These are phyloP conservation scores for Xylaria digitata DNA, from an alignment of 2,329 filamentous ascomycete genomes.

Conservation along the genomic window DNA sequence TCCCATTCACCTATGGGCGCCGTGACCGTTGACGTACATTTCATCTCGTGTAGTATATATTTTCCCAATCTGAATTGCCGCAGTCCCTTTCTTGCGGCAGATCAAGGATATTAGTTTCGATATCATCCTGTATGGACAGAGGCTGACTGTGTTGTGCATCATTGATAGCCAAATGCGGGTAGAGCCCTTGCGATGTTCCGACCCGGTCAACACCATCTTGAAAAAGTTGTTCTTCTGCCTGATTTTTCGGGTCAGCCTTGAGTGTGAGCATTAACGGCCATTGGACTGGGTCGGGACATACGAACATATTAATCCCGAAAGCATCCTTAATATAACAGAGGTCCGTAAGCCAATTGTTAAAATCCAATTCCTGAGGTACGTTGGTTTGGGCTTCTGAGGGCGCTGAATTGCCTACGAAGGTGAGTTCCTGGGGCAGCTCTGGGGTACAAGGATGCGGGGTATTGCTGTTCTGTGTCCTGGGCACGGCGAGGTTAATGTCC, in stretches of 20 bases:
- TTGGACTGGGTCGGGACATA: not conserved
- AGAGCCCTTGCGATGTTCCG: not conserved
- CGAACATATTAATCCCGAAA: slow-evolving; percentile 4
- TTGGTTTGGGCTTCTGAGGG: not conserved
- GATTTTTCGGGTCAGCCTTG: not conserved
- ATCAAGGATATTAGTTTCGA: not conserved
- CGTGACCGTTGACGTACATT: too few relatives aligned
- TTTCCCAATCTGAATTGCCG: not conserved
- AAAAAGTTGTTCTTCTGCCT: not conserved
- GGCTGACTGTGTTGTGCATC: not conserved
- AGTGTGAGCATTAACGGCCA: not conserved
- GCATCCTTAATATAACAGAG: slow-evolving; percentile 21
- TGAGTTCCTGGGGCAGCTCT: not conserved
- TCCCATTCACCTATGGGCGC: too few relatives aligned
- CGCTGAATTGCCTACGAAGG: not conserved
- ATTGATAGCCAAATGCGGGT: not conserved
- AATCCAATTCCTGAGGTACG: not conserved
- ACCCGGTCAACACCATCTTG: not conserved
- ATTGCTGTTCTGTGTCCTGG: not conserved
- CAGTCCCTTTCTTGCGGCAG: not conserved
- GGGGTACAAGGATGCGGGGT: not conserved
- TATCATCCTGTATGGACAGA: not conserved
- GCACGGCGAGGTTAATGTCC: not conserved
- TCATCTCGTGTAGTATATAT: too few relatives aligned
- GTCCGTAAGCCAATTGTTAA: slow-evolving; percentile 22